Evolutionary conservation across 2,329 filamentous ascomycete species (phyloP).

Genomic region (Cercospora beticola): DNA sequence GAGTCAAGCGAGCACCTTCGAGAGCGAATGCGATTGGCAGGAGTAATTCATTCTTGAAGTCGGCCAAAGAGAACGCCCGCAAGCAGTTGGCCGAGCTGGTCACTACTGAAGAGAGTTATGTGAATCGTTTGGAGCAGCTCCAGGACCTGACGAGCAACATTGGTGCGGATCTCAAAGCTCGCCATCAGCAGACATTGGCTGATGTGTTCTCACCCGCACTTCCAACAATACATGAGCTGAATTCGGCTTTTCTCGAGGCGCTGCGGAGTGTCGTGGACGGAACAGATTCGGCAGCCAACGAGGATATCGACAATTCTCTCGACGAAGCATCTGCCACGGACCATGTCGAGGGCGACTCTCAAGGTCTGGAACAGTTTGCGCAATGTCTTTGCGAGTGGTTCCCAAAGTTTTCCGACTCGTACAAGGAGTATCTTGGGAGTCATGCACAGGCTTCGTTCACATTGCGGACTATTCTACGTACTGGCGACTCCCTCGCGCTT

Average conservation of each 20-base stretch:
- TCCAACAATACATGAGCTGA: conserved; percentile 76
- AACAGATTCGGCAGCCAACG: conserved; percentile 75
- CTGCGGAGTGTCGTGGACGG: conserved; percentile 76
- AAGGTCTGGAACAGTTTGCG: conserved; percentile 72
- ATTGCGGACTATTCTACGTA: conserved; percentile 72
- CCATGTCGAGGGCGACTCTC: conserved; percentile 45
- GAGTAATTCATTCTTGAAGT: conserved; percentile 72
- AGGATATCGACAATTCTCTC: conserved; percentile 65
- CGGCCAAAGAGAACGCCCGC: conserved; percentile 79
- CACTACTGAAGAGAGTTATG: conserved; percentile 92
- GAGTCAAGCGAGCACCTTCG: conserved; percentile 80
- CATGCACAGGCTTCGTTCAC: conserved; percentile 84
- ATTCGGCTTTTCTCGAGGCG: conserved; percentile 75
- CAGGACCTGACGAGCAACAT: conserved; percentile 79
- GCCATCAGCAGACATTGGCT: conserved; percentile 55
- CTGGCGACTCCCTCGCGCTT: conserved; percentile 76
- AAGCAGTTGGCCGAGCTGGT: conserved; percentile 88
- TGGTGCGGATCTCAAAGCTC: conserved; percentile 69
- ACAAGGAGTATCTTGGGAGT: conserved; percentile 87
- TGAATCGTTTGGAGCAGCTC: conserved; percentile 66
- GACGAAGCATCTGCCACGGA: conserved; percentile 60
- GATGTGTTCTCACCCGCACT: conserved; percentile 80
- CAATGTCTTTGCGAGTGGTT: conserved; percentile 87
- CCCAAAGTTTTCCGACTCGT: conserved; percentile 85
- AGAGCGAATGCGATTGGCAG: conserved; percentile 78